Evolutionary conservation across 1,284 basidiomycete species (phyloP), one percentile per base, ranked within the genome.

Genomic region (Apiotrichum sp.): DNA sequence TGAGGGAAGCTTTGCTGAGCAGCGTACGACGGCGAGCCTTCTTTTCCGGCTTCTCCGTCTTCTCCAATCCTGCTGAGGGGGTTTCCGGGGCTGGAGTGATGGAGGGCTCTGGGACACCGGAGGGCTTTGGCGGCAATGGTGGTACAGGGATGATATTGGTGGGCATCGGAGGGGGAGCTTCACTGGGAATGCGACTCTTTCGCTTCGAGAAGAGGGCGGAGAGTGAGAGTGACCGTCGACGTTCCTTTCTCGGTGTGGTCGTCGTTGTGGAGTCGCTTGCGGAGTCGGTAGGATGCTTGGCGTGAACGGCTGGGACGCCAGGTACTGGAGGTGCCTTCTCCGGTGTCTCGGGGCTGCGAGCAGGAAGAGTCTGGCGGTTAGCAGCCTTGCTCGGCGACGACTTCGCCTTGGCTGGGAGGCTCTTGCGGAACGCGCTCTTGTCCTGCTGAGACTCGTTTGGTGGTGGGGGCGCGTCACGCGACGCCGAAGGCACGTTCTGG

Each of bases 1-100:
- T 61, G 41, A 61, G 54, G 1, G 49, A 50, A 3, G 16, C 10
- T 36, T 48, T 38, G 5, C 35, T 7, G 7, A 52, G 34, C 9
- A 52, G 42, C n/a, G 52, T 58, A 42, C 56, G 53, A 47, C 56
- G 59, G 36, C 42, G 46, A n/a, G 35, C 36, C 48, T 49, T 44
- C 47, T 54, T 49, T 16, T 49, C 33, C 16, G 38, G 16, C 39
- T 50, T 46, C 43, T 49, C 38, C 38, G 10, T 6, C 5, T 4
- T n/a, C 22, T 22, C 22, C 22, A 22, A 22, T 22, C 22, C 22
- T 22, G 22, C 22, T 22, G 31, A 14, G 31, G n/a, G 29, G 38
- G 31, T 14, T 14, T 34, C 6, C 5, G 47, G 2, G 3, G 43
- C 5, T 52, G 44, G 43, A 35, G 29, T 16, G 11, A n/a, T 38